These are phyloP conservation scores for Neocucurbitaria cava DNA, from an alignment of 2,329 filamentous ascomycete species.

Conservation along the genomic window DNA sequence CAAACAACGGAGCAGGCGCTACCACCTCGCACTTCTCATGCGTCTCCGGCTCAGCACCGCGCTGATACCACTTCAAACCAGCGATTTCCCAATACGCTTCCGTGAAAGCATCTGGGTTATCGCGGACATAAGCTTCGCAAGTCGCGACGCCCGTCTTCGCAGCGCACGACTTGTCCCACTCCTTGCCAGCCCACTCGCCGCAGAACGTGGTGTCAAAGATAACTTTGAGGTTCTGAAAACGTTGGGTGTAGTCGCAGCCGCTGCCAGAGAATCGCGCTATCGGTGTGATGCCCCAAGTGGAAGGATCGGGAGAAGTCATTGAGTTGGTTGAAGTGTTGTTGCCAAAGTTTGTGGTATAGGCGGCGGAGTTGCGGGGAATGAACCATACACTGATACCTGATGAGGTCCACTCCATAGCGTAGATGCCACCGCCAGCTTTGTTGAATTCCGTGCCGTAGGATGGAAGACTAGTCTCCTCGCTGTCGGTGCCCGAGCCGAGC, in stretches of 20 bases:
- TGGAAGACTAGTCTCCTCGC: neutral
- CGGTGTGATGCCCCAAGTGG: constrained; percentile 32
- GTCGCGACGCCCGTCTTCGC: constrained; percentile 56
- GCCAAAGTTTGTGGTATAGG: neutral
- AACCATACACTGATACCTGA: constrained; percentile 53
- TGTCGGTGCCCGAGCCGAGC: neutral
- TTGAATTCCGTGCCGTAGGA: constrained; percentile 48
- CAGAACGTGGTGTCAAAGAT: constrained; percentile 61
- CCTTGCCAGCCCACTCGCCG: constrained; percentile 60
- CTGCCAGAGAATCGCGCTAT: constrained; percentile 49
- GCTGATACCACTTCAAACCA: constrained; percentile 30
- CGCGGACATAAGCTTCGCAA: constrained; percentile 42
- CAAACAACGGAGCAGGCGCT: neutral
- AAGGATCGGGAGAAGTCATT: constrained; percentile 19
- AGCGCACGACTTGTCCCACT: constrained; percentile 60
- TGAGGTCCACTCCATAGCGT: constrained; percentile 50
- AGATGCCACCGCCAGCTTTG: constrained; percentile 46
- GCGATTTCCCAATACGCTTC: constrained; percentile 43
- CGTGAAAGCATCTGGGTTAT: constrained; percentile 38
- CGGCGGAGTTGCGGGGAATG: constrained; percentile 36
- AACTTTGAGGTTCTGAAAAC: constrained; percentile 39
- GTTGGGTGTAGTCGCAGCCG: constrained; percentile 54
- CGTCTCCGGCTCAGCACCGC: neutral
- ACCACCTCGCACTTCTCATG: neutral
- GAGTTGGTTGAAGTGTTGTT: constrained; percentile 1